phyloP scores from a whole-genome alignment of 495 filamentous ascomycete genomes.

The Lasiosphaeria hispida region DNA sequence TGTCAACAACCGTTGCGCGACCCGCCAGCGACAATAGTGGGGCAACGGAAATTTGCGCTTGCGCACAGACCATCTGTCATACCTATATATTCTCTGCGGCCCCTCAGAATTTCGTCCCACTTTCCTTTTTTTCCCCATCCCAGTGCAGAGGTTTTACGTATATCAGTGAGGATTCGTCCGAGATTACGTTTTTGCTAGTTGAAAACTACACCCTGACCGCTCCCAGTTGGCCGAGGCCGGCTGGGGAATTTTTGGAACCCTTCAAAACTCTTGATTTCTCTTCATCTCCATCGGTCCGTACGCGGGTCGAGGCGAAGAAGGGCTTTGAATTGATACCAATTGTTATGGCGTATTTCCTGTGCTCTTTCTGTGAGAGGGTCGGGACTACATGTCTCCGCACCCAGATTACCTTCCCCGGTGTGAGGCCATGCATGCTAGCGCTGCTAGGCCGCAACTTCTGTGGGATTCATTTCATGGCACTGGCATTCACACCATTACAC shows the following conservation, averaged over 20 bases:
- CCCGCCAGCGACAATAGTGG: neutral
- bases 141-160: slow-evolving; percentile 48
- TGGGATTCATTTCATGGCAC: too few relatives aligned
- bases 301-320: slow-evolving; percentile 28
- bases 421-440: too few relatives aligned
- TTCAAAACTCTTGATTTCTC: slow-evolving; percentile 18
- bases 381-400: too few relatives aligned
- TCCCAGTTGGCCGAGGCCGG: slow-evolving; percentile 29
- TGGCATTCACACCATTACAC: too few relatives aligned
- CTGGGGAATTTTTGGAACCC: slow-evolving; percentile 31
- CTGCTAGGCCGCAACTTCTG: too few relatives aligned
- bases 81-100: slow-evolving; percentile 12
- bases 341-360: neutral
- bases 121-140: slow-evolving; percentile 30
- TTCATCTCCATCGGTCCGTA: slow-evolving; percentile 25
- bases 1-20: neutral
- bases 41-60: slow-evolving; percentile 12
- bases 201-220: slow-evolving; percentile 56
- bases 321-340: neutral
- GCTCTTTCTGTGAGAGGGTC: too few relatives aligned
- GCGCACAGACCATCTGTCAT: slow-evolving; percentile 20
- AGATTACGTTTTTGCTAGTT: slow-evolving; percentile 58
- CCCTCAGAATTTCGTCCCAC: slow-evolving; percentile 6
- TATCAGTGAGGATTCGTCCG: slow-evolving; percentile 56
- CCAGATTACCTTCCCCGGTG: too few relatives aligned